phyloP scores from a whole-genome alignment of 2,329 filamentous ascomycete species.

The Pseudogymnoascus sp. region DNA sequence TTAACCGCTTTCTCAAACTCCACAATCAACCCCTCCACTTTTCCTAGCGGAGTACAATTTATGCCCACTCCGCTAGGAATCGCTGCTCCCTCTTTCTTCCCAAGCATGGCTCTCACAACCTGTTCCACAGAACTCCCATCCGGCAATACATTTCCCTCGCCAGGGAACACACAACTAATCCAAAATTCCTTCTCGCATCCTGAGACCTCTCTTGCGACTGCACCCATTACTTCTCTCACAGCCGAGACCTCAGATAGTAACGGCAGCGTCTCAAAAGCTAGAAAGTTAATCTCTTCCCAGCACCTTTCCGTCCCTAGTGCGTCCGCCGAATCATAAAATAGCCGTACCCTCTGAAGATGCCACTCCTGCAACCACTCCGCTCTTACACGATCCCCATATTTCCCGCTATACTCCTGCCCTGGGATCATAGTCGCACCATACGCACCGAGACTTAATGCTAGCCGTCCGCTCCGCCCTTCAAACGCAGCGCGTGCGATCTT shows the following conservation, averaged over 20 bases:
- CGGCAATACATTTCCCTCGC: slow-evolving; percentile 43
- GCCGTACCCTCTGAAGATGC: slow-evolving; percentile 46
- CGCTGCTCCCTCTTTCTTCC: slow-evolving; percentile 13
- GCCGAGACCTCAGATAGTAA: slow-evolving; percentile 53
- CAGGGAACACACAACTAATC: slow-evolving; percentile 56
- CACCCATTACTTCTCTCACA: slow-evolving; percentile 37
- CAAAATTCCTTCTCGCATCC: slow-evolving; percentile 36
- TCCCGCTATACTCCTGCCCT: slow-evolving; percentile 55
- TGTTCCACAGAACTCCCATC: slow-evolving; percentile 44
- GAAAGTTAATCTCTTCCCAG: slow-evolving; percentile 36
- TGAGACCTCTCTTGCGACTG: neutral
- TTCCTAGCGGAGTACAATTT: slow-evolving; percentile 60
- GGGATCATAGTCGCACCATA: slow-evolving; percentile 62
- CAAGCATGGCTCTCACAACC: slow-evolving; percentile 34
- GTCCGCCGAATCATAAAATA: slow-evolving; percentile 35
- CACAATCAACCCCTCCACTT: slow-evolving; percentile 47
- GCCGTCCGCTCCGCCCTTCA: slow-evolving; percentile 26
- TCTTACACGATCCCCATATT: slow-evolving; percentile 43
- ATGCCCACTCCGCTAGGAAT: slow-evolving; percentile 56
- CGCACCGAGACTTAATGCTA: slow-evolving; percentile 56
- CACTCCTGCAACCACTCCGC: slow-evolving; percentile 42
- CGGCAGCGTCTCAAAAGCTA: slow-evolving; percentile 61
- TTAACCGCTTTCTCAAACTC: slow-evolving; percentile 44
- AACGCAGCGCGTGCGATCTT: slow-evolving; percentile 30
- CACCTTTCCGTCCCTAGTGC: slow-evolving; percentile 10